Percentiles rank a stretch among this genome's conserved stretches.
Conservation (phyloP, 495 filamentous ascomycete species). For the Aspergillus homomorphus region DNA sequence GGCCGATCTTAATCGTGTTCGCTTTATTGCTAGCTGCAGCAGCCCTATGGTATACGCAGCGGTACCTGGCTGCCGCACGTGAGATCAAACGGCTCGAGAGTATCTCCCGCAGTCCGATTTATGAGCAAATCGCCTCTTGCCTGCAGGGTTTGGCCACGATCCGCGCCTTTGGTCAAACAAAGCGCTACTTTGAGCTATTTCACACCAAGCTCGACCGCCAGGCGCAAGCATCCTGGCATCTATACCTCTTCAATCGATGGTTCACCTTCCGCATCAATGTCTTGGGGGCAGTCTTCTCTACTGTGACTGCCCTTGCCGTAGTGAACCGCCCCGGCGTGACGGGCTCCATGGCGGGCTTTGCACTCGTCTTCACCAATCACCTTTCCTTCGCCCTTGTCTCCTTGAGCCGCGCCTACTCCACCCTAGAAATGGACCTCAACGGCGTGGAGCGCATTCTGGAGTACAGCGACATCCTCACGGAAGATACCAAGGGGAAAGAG, state of each 20-base stretch:
- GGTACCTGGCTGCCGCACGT: conserved; percentile 61
- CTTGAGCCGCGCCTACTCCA: conserved; percentile 29
- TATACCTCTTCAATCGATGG: conserved; percentile 67
- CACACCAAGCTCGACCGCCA: conserved; percentile 57
- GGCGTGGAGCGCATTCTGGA: conserved; percentile 69
- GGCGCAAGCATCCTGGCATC: conserved; percentile 53
- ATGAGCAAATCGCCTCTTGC: conserved; percentile 62
- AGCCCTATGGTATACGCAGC: conserved; percentile 50
- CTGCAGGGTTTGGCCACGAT: conserved; percentile 67
- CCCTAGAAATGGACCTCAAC: conserved; percentile 67
- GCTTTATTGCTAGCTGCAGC: conserved; percentile 25
- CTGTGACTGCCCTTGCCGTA: conserved; percentile 53
- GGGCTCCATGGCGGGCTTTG: conserved; percentile 67
- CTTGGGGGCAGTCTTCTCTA: conserved; percentile 60
- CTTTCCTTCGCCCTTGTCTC: conserved; percentile 29
- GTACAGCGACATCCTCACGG: conserved; percentile 61
- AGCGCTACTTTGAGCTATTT: conserved; percentile 58
- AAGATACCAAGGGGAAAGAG: conserved; percentile 28
- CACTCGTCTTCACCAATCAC: conserved; percentile 42
- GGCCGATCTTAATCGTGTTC: conserved; percentile 17
- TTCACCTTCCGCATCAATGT: conserved; percentile 59
- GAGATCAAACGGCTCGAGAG: conserved; percentile 67
- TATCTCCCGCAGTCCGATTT: conserved; percentile 61
- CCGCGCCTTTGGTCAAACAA: conserved; percentile 58
- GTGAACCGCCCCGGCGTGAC: conserved; percentile 54